phyloP scores from a whole-genome alignment of 495 filamentous ascomycete genomes.

The Penicillium maclennaniae region DNA sequence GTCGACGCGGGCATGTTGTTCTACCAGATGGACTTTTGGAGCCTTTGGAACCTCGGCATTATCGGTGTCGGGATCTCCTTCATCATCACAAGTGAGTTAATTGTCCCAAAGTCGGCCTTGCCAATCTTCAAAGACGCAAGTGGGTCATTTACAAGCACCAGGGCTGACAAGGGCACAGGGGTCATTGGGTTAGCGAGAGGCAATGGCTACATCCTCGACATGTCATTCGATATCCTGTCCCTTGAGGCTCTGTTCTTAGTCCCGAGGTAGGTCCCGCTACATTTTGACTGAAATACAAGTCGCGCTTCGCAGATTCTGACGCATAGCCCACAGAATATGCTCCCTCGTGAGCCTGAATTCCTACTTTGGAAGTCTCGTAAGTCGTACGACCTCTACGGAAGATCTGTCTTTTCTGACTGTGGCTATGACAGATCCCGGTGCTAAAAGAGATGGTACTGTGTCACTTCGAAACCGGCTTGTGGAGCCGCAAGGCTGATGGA shows the following conservation, averaged over 20 bases:
- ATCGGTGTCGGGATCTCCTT: constrained; percentile 77
- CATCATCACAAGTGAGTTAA: constrained; percentile 61
- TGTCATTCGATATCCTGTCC: constrained; percentile 82
- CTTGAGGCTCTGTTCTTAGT: constrained; percentile 89
- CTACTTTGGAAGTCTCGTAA: constrained; percentile 78
- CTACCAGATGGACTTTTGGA: constrained; percentile 89
- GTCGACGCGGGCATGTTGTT: constrained; percentile 78
- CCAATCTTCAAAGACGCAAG: neutral
- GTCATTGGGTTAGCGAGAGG: constrained; percentile 66
- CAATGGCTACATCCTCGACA: constrained; percentile 61
- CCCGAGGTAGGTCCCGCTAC: constrained; percentile 51
- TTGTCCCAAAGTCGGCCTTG: constrained; percentile 13
- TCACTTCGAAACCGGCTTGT: neutral
- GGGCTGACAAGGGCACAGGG: constrained; percentile 41
- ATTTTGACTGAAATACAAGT: neutral
- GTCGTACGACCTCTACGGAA: constrained; percentile 12
- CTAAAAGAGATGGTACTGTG: constrained; percentile 74
- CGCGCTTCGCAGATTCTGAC: constrained; percentile 4
- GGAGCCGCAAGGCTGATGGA: constrained; percentile 29
- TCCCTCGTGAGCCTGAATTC: constrained; percentile 84
- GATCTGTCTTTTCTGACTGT: neutral
- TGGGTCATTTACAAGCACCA: neutral
- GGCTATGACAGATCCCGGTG: constrained; percentile 60
- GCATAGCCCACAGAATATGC: constrained; percentile 57
- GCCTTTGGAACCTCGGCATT: constrained; percentile 81